Conservation (phyloP, 2,329 filamentous ascomycete genomes). For the Cordyceps farinosa region DNA sequence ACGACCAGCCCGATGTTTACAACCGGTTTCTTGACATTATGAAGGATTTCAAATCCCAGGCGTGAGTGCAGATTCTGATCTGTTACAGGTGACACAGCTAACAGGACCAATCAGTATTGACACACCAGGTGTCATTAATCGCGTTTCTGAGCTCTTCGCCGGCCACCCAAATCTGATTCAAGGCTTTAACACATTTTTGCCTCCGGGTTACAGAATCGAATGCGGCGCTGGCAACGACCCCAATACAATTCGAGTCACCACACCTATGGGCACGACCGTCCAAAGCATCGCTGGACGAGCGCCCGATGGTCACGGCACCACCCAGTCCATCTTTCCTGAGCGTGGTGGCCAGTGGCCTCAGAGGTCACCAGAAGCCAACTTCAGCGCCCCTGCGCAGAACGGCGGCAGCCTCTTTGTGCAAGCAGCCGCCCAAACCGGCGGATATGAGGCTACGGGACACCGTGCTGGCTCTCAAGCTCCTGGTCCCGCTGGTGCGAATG, state of each 20-base stretch:
- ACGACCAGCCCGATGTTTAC: conserved; percentile 95
- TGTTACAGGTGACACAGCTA: neutral
- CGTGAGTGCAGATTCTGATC: conserved; percentile 51
- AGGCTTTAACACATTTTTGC: conserved; percentile 96
- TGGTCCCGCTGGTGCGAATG: conserved; percentile 48
- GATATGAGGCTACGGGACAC: conserved; percentile 27
- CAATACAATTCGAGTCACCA: conserved; percentile 94
- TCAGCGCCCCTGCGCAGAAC: conserved; percentile 54
- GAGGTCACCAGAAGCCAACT: conserved; percentile 54
- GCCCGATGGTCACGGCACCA: conserved; percentile 41
- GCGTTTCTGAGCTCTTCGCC: conserved; percentile 92
- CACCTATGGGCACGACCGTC: conserved; percentile 94
- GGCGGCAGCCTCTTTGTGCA: conserved; percentile 47
- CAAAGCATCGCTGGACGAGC: conserved; percentile 69
- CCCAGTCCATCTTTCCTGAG: conserved; percentile 46
- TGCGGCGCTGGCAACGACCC: conserved; percentile 92
- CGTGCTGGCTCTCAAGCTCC: conserved; percentile 30
- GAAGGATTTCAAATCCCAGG: conserved; percentile 99
- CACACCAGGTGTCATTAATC: conserved; percentile 93
- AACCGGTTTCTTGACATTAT: conserved; percentile 97
- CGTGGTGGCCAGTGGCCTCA: conserved; percentile 55
- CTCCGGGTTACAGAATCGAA: conserved; percentile 93
- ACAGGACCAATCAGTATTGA: conserved; percentile 65
- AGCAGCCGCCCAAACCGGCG: conserved; percentile 36
- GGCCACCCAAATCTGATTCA: conserved; percentile 94